Evolutionary conservation across 2,329 filamentous ascomycete species (phyloP).

Genomic region (Clarireedia paspali): DNA sequence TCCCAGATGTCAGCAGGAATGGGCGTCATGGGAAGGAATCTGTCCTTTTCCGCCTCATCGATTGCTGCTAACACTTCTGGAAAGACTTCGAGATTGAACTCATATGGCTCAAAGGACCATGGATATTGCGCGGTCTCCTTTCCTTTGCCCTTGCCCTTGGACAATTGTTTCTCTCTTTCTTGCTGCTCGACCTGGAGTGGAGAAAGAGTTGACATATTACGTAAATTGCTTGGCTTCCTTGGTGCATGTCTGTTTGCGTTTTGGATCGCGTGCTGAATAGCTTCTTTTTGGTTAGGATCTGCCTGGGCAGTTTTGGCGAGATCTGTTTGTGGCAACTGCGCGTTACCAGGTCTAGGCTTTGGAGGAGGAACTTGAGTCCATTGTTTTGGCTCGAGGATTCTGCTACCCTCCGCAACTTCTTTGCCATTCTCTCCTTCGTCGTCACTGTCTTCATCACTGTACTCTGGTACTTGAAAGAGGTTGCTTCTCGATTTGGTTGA

Average conservation of each 20-base stretch:
- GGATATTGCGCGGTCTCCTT: not conserved
- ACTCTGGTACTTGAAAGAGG: not conserved
- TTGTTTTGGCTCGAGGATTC: slow-evolving; percentile 8
- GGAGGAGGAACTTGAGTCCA: slow-evolving; percentile 11
- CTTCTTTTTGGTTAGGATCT: not conserved
- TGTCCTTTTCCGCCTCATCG: not conserved
- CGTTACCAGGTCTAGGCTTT: slow-evolving; percentile 10
- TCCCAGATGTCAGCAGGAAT: not conserved
- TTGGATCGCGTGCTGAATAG: slow-evolving; percentile 1
- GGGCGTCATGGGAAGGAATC: not conserved
- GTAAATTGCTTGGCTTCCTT: slow-evolving; percentile 8
- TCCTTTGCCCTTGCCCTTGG: not conserved
- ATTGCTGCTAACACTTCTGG: not conserved
- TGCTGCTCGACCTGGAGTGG: slow-evolving; percentile 9
- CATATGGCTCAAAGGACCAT: not conserved
- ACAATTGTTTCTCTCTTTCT: not conserved
- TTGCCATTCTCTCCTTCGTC: not conserved
- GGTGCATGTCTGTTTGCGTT: slow-evolving; percentile 10
- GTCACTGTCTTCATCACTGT: not conserved
- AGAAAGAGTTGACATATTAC: slow-evolving; percentile 11
- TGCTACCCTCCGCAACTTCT: not conserved
- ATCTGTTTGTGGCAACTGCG: slow-evolving; percentile 6
- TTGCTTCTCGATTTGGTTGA: not conserved
- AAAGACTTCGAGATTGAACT: not conserved
- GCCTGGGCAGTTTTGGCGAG: not conserved